A percentile compares a stretch with the other conserved stretches of the same genome.
These are phyloP conservation scores for Trametes cingulata DNA, from an alignment of 768 basidiomycete species.

Conservation along the genomic window DNA sequence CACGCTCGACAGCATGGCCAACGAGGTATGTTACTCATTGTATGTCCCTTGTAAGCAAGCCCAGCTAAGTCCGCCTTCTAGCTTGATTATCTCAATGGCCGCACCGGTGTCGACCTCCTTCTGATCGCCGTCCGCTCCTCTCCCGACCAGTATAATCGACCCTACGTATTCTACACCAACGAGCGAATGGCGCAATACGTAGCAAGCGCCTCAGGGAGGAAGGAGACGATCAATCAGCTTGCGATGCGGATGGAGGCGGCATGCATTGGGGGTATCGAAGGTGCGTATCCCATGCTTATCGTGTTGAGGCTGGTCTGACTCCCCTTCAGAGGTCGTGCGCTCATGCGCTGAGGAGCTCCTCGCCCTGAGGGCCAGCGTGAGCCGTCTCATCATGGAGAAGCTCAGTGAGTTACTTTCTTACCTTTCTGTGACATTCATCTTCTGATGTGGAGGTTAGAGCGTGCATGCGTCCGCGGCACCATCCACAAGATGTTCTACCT, in stretches of 20 bases:
- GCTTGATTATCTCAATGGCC: constrained; percentile 1
- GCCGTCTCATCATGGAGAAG: neutral
- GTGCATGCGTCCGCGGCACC: neutral
- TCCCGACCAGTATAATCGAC: neutral
- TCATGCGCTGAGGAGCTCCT: neutral
- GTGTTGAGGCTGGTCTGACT: neutral
- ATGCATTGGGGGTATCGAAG: neutral
- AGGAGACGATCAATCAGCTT: neutral
- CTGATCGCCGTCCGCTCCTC: neutral
- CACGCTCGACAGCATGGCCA: neutral
- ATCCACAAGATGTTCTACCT: constrained; percentile 21
- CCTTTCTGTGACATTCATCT: neutral
- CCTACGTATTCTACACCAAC: neutral
- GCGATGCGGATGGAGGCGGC: neutral
- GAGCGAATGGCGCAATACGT: neutral
- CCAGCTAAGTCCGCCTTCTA: neutral
- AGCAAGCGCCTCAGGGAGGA: neutral
- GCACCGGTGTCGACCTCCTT: neutral
- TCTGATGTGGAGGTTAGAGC: neutral
- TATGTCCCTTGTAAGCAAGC: neutral
- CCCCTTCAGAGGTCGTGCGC: neutral
- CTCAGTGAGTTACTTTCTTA: neutral
- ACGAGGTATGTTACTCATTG: neutral
- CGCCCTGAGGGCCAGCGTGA: neutral
- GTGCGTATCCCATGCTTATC: neutral